Evolutionary conservation across 1,139 yeast genomes (phyloP), one percentile per base, ranked within the genome.

Genomic region (Magnusiomyces tetraspermus): DNA sequence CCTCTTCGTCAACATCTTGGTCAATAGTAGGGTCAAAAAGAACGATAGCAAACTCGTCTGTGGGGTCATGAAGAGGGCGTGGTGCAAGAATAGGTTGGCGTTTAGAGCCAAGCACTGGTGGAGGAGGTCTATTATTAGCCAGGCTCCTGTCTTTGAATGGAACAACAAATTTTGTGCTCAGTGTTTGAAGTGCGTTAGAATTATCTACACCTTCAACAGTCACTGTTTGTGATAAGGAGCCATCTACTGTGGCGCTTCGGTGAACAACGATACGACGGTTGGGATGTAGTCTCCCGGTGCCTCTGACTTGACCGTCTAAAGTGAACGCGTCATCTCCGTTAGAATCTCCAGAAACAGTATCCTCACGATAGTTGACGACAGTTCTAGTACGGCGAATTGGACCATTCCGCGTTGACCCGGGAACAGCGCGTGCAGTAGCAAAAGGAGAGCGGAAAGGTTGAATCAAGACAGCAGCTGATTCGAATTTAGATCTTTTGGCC

Each of bases 1-100:
- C 57, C 2, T 50, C 52, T 30, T 46, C 57, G 10, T 51, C 49
- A 5, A 61, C 61, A 46, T 60, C 60, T 22, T 76, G 74, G 62
- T 86, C 95, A 2, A 90, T 83, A 0, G 97, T 87, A 0, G 99
- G 99, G 65, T 92, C 99, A 63, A 88, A 92, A 48, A 92, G 73
- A 1, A 92, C 97, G 52, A 94, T 88, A 0, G 98, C 97, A 64
- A 88, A 83, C 66, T 92, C 97, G 57, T 85, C 88, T 51, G 83
- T 76, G 0, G 99, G 98, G 68, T 92, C 98, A 65, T 90, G 95
- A 19, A 92, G 74, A 0, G 98, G 95, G 54, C 92, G 72, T 2
- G 98, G 96, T 17, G 89, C 87, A 48, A 86, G 67, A 2, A 79
- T 75, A 0, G 83, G 77, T 59, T 81, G 80, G 42, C 83, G 78